Evolutionary conservation across 805 yeast genomes (phyloP).

Genomic region (Scheffersomyces stipitis): DNA sequence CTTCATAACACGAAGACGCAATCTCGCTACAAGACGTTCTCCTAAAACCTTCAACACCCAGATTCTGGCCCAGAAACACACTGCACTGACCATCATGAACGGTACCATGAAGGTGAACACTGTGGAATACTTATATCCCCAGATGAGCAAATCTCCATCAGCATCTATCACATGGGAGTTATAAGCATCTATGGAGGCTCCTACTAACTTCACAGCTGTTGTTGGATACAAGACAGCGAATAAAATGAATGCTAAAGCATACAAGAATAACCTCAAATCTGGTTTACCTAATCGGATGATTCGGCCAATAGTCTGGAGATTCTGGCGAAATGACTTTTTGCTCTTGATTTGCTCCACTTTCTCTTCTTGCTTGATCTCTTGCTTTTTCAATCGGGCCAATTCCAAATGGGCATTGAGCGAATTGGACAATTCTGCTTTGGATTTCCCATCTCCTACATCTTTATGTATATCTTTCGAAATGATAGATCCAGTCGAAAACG

Average conservation of each 20-base stretch:
- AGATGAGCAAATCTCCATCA: constrained; percentile 39
- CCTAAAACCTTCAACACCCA: constrained; percentile 42
- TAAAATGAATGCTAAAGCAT: constrained; percentile 41
- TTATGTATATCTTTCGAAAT: no score
- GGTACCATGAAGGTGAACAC: constrained; percentile 44
- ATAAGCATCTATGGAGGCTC: constrained; percentile 44
- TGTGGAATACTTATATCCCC: constrained; percentile 46
- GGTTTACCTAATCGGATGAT: constrained; percentile 40
- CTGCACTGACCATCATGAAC: constrained; percentile 42
- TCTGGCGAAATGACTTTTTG: constrained; percentile 30
- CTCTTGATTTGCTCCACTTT: constrained; percentile 21
- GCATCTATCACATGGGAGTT: constrained; percentile 33
- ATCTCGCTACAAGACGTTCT: constrained; percentile 44
- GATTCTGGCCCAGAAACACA: constrained; percentile 48
- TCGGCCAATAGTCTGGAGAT: constrained; percentile 36
- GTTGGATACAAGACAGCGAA: constrained; percentile 47
- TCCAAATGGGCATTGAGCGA: constrained; percentile 31
- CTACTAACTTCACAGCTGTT: constrained; percentile 42
- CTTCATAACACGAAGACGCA: constrained; percentile 42
- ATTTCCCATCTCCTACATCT: no score
- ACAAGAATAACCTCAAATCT: constrained; percentile 35
- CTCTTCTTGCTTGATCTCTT: constrained; percentile 30
- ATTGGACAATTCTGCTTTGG: constrained; percentile 6
- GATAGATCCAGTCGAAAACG: neutral
- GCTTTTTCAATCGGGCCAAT: constrained; percentile 21